Percentiles rank a stretch among this genome's conserved stretches.
Evolutionary conservation across 2,329 filamentous ascomycete species (phyloP).

Genomic region (Hymenoscyphus repandus): DNA sequence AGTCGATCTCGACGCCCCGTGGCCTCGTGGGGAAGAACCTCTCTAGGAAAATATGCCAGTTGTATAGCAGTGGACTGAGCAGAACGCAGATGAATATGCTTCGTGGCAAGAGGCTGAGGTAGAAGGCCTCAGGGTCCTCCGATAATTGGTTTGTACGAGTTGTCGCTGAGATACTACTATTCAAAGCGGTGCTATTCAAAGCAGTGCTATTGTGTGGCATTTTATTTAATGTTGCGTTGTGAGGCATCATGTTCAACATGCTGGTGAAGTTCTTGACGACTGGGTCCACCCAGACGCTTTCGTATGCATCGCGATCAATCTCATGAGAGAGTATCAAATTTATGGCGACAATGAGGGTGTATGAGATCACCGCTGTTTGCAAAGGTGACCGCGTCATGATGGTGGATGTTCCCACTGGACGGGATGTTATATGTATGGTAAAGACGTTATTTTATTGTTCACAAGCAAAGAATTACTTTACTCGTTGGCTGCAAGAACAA

Average conservation of each 20-base stretch:
- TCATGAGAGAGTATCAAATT: conserved; percentile 2
- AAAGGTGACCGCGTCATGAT: conserved; percentile 4
- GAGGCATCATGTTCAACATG: background rate
- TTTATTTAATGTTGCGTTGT: no score
- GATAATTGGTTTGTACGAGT: background rate
- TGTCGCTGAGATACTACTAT: background rate
- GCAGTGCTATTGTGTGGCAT: no score
- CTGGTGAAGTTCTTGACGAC: conserved; percentile 4
- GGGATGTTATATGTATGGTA: background rate
- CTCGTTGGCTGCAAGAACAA: background rate
- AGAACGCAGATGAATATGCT: background rate
- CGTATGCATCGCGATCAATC: conserved; percentile 1
- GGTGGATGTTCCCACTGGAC: background rate
- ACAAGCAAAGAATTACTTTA: background rate
- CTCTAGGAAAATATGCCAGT: conserved; percentile 5
- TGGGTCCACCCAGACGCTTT: conserved; percentile 2
- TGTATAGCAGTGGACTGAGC: conserved; percentile 1
- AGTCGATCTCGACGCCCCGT: background rate
- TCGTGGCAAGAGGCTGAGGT: background rate
- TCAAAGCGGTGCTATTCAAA: background rate
- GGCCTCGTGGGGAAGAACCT: conserved; percentile 4
- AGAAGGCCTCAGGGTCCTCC: background rate
- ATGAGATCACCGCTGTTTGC: conserved; percentile 3
- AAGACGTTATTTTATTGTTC: background rate
- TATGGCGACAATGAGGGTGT: background rate